phyloP scores from a whole-genome alignment of 495 filamentous ascomycete species.

The Penicillium robsamsonii region DNA sequence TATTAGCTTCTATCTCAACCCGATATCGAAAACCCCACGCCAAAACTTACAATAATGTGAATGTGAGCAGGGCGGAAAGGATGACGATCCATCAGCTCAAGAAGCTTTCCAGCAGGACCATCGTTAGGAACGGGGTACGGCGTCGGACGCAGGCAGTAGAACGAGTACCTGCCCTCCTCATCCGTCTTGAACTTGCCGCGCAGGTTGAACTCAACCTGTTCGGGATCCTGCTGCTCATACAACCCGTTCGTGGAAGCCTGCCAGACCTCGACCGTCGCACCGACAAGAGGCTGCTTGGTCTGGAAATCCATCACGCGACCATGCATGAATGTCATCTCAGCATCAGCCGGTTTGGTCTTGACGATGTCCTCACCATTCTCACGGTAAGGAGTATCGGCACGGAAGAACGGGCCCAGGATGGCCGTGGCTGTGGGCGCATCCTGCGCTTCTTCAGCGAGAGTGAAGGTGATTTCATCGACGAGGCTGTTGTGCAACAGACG shows the following conservation, averaged over 20 bases:
- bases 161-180: conserved; percentile 59
- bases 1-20: conserved; percentile 14
- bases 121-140: conserved; percentile 71
- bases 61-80: conserved; percentile 84
- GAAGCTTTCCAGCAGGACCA: conserved; percentile 52
- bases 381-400: conserved; percentile 61
- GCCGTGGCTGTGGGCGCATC: conserved; percentile 64
- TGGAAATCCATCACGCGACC: conserved; percentile 58
- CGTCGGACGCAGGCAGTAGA: conserved; percentile 67
- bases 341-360: conserved; percentile 49
- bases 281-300: conserved; percentile 57
- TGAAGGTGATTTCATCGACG: conserved; percentile 76
- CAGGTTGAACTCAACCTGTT: conserved; percentile 71
- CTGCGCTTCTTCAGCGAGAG: conserved; percentile 48
- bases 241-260: conserved; percentile 73
- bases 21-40: not conserved
- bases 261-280: conserved; percentile 72
- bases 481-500: conserved; percentile 35
- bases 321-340: conserved; percentile 59
- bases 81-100: conserved; percentile 63
- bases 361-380: conserved; percentile 67
- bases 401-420: conserved; percentile 77
- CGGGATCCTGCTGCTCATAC: conserved; percentile 75
- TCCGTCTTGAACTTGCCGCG: conserved; percentile 70
- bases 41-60: conserved; percentile 66